A percentile compares a stretch with the other conserved stretches of the same genome.
phyloP scores from a whole-genome alignment of 768 basidiomycete genomes.

The Cytidiella melzeri region DNA sequence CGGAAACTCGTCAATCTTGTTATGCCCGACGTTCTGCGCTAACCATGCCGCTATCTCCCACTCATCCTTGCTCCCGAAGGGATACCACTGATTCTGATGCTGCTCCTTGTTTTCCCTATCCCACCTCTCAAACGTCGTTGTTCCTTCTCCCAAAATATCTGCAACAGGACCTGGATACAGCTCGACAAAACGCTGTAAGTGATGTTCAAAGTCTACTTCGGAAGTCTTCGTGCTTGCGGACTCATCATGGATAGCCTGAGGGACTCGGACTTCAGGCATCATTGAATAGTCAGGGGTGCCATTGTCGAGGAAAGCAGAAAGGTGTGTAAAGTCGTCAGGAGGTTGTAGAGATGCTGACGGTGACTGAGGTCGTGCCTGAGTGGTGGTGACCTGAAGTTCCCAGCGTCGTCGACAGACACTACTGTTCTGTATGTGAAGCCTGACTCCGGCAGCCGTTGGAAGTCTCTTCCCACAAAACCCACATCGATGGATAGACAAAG shows the following conservation, averaged over 20 bases:
- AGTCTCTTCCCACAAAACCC: neutral
- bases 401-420: slow-evolving; percentile 1
- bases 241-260: neutral
- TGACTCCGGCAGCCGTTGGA: neutral
- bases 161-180: slow-evolving; percentile 1
- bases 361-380: neutral
- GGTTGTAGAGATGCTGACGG: neutral
- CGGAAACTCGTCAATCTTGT: slow-evolving; percentile 19
- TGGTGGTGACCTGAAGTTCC: neutral
- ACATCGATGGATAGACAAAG: neutral
- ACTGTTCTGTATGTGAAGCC: slow-evolving; percentile 1
- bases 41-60: slow-evolving; percentile 16
- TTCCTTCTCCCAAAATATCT: slow-evolving; percentile 1
- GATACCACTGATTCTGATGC: slow-evolving; percentile 6
- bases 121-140: slow-evolving; percentile 11
- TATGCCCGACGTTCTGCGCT: slow-evolving; percentile 12
- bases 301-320: neutral
- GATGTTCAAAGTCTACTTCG: neutral
- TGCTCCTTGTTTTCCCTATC: neutral
- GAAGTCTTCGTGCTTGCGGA: neutral
- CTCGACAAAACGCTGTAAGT: neutral
- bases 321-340: neutral
- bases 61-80: no score
- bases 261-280: neutral
- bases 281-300: neutral